Evolutionary conservation across 1,139 yeast genomes (phyloP), one percentile per base, ranked within the genome.

Genomic region (Meyerozyma sp.): DNA sequence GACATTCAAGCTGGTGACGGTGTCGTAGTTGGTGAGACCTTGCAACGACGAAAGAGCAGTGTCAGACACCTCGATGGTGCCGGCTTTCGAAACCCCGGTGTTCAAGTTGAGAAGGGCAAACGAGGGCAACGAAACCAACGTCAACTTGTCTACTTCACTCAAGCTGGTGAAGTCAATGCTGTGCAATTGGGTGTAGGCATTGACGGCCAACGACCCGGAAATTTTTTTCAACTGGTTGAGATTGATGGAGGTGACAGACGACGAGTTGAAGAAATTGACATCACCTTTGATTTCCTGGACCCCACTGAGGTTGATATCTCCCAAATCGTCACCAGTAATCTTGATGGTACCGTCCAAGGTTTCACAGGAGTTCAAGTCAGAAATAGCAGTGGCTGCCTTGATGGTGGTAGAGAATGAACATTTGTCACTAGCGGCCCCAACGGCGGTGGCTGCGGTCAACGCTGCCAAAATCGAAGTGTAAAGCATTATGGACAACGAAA

Each of bases 351-450:
- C 78, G 36, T 62, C 68, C 46, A 73, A 60, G 26, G 75, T 72
- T 25, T 68, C 64, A 56, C 78, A 73, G 4, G 73, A 54, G 48
- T 61, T 65, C 47, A 73, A 59, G 45, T 55, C 57, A 39, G 62
- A 50, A 32, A 70, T 55, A 18, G 64, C 74, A 36, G 73, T 60
- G 32, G 74, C 62, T 14, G 65, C 73, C 26, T 70, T 61, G 48
- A 72, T 62, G 47, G 74, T 69, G 42, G 69, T 63, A 43, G 69
- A 65, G 48, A 67, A 67, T 18, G 75, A 69, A 56, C 77, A 73
- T 44, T 49, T 38, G 48, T 45, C 44, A 25, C 43, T 23, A 29
- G 47, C 36, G 35, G 55, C 51, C n/a, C 57, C 59, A 30, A 46
- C 44, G 39, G 53, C 57, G 32, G 48, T 41, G 41, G 46, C 53